Conservation (phyloP, 345 rosid species). For the Aquilaria sinensis region DNA sequence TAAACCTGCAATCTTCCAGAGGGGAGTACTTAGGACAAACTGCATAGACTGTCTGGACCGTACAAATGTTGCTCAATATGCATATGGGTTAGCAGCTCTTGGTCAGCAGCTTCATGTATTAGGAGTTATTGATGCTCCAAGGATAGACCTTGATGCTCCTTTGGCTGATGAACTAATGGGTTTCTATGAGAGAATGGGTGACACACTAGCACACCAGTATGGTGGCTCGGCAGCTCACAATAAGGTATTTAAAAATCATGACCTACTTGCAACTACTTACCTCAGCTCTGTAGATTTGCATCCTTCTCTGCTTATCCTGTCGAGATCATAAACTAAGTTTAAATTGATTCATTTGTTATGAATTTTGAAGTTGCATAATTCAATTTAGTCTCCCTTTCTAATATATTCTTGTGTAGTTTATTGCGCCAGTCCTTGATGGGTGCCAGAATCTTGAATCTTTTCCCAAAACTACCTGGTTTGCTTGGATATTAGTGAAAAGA, state of each 20-base stretch:
- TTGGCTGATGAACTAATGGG: slow-evolving; percentile 85
- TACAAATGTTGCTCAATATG: slow-evolving; percentile 98
- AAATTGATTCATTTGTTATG: too few relatives aligned
- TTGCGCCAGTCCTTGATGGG: too few relatives aligned
- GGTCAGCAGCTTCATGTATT: slow-evolving; percentile 86
- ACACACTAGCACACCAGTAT: slow-evolving; percentile 83
- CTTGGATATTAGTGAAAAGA: too few relatives aligned
- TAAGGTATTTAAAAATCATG: slow-evolving; percentile 36
- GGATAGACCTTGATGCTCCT: slow-evolving; percentile 73
- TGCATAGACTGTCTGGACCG: slow-evolving; percentile 99
- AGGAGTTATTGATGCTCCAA: slow-evolving; percentile 54
- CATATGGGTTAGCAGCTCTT: slow-evolving; percentile 93
- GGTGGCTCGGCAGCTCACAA: slow-evolving; percentile 93
- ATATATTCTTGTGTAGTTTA: too few relatives aligned
- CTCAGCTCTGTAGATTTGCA: too few relatives aligned
- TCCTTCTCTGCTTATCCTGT: too few relatives aligned
- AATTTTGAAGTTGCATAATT: not conserved
- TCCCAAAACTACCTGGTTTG: too few relatives aligned
- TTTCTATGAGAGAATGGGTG: slow-evolving; percentile 84
- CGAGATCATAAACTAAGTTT: too few relatives aligned
- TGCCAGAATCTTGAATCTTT: too few relatives aligned
- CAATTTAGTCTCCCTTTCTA: too few relatives aligned
- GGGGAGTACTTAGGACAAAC: slow-evolving; percentile 91
- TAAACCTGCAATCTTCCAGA: slow-evolving; percentile 62
- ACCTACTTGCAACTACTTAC: slow-evolving; percentile 9